Evolutionary conservation across 2,329 filamentous ascomycete species (phyloP).

Genomic region (Alternaria sp.): DNA sequence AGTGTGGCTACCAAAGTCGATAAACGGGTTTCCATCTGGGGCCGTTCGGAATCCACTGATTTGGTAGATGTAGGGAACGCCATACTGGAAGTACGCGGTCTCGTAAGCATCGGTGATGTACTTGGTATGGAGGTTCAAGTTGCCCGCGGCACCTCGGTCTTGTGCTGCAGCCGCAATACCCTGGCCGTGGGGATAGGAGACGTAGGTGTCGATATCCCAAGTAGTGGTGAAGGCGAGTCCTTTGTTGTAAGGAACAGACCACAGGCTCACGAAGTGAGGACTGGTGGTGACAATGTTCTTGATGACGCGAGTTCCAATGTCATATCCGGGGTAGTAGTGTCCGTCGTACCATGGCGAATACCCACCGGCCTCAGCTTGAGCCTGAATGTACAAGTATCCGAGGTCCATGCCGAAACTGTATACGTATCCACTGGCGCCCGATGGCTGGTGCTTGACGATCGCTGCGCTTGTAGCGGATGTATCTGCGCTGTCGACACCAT

Average conservation of each 20-base stretch:
- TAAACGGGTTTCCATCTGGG: constrained; percentile 9
- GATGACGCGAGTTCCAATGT: constrained; percentile 12
- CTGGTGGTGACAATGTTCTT: constrained; percentile 13
- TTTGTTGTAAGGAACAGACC: constrained; percentile 15
- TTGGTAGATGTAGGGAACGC: constrained; percentile 12
- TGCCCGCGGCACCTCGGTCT: constrained; percentile 9
- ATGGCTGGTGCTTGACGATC: constrained; percentile 9
- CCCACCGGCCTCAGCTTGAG: constrained; percentile 2
- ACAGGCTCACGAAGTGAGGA: constrained; percentile 8
- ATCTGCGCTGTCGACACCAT: constrained; percentile 8
- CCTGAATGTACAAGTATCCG: constrained; percentile 5
- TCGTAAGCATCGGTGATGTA: constrained; percentile 13
- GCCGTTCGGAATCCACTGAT: constrained; percentile 8
- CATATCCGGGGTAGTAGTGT: constrained; percentile 14
- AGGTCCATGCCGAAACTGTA: constrained; percentile 15
- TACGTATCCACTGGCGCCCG: constrained; percentile 4
- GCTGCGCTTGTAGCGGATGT: constrained; percentile 7
- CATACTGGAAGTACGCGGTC: constrained; percentile 14
- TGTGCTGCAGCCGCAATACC: constrained; percentile 13
- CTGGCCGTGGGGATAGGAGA: constrained; percentile 13
- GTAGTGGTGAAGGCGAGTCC: constrained; percentile 13
- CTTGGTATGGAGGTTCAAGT: constrained; percentile 13
- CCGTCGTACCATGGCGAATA: constrained; percentile 12
- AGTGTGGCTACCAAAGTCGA: constrained; percentile 13
- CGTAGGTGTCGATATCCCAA: constrained; percentile 14